Evolutionary conservation across 257 asterid species (phyloP).

Genomic region (Petunia axillaris): DNA sequence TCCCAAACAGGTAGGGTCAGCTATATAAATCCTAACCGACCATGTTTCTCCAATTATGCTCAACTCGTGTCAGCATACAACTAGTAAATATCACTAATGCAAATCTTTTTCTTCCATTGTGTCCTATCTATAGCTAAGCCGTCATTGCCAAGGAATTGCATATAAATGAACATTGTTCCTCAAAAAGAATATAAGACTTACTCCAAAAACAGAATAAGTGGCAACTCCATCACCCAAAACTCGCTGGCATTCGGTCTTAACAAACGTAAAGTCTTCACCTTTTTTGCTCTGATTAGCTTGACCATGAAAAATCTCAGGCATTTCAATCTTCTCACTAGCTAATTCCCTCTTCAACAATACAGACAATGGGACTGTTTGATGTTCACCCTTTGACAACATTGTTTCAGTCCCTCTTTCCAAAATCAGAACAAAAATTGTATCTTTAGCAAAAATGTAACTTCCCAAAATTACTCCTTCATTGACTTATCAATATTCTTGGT

Average conservation of each 20-base stretch:
- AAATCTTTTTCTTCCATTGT: too few species aligned
- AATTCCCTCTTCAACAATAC: conserved; percentile 88
- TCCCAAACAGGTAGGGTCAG: too few species aligned
- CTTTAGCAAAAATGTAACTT: conserved; percentile 27
- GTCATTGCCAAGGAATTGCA: too few species aligned
- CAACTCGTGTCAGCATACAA: too few species aligned
- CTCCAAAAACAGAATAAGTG: conserved; percentile 90
- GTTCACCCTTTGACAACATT: conserved; percentile 88
- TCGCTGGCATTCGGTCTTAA: conserved; percentile 88
- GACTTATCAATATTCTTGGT: conserved; percentile 40
- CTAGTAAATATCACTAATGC: too few species aligned
- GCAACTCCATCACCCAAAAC: conserved; percentile 89
- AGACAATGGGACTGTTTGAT: conserved; percentile 88
- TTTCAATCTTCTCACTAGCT: conserved; percentile 93
- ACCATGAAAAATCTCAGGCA: conserved; percentile 79
- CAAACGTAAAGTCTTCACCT: conserved; percentile 88
- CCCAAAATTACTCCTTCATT: conserved; percentile 41
- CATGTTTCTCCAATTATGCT: too few species aligned
- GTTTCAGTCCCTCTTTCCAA: conserved; percentile 35
- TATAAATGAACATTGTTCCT: background rate
- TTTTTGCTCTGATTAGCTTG: conserved; percentile 94
- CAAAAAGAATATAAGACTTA: conserved; percentile 31
- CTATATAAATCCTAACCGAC: too few species aligned
- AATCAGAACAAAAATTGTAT: conserved; percentile 27
- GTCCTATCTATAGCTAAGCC: too few species aligned